Base-by-base conservation (phyloP, 768 basidiomycete genomes). In the Psilocybe cubensis region DNA sequence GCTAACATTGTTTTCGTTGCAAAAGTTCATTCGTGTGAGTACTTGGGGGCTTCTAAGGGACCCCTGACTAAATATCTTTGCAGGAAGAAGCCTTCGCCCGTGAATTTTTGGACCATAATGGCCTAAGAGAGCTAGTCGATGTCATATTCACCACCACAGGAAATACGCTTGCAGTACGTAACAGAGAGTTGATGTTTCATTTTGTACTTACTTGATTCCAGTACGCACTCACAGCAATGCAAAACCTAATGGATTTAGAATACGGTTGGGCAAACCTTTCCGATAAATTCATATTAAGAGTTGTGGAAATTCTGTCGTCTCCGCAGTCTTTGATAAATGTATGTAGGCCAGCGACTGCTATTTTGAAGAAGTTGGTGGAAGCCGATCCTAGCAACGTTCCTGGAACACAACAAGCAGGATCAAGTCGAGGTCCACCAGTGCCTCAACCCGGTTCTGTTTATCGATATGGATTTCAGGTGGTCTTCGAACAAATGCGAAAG, bases 341-440 rank as follows among this genome's bases (percentile, higher is more conserved):
- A 57, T 92, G 91, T 65, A 88, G 94, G 4, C 95, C 94, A 29
- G 94, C 94, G 1, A 94, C 92, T 41, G 87, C 91, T 29, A 95
- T 96, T 54, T 79, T 96, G 60, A 92, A 93, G 74, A 89, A 89
- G 61, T 83, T 96, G 20, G 93, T 94, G 12, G 92, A 94, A 70
- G 92, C 92, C 8, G 91, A 92, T 65, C 89, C 92, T 17, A 74
- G 80, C 63, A 86, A 76, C 58, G 83, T 85, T 17, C 84, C 89
- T 1, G 86, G 85, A 17, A 77, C 83, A 1, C 68, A 82, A 45
- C 58, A 78, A 38, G 79, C 86, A 11, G 83, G 87, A 65, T 85
- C 88, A 20, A 91, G 89, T 65, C 79, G 77, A 61, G 70, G 70
- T 40, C 79, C 79, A 7, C 82, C 89, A 3, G 63, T 68, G 27